phyloP scores from a whole-genome alignment of 2,329 filamentous ascomycete species.

The Colletotrichum lindemuthianum region DNA sequence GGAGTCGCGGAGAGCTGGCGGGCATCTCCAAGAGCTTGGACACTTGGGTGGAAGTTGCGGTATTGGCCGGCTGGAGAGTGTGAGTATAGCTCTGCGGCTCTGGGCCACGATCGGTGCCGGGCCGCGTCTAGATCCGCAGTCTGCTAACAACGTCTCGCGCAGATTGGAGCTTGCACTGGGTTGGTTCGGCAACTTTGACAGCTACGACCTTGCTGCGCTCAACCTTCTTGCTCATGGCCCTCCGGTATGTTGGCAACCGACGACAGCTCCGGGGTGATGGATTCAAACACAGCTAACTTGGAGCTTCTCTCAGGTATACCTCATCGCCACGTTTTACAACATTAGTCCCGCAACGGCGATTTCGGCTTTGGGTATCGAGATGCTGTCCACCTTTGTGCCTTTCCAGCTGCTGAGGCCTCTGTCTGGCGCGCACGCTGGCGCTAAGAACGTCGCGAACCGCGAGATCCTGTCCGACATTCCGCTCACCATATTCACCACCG shows the following conservation, averaged over 20 bases:
- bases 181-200: conserved; percentile 81
- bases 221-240: conserved; percentile 79
- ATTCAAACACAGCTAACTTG: neutral
- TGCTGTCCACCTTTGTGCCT: conserved; percentile 75
- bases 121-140: no score
- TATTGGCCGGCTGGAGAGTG: conserved; percentile 64
- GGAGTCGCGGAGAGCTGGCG: conserved; percentile 73
- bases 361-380: conserved; percentile 72
- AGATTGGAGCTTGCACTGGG: conserved; percentile 76
- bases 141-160: conserved; percentile 61
- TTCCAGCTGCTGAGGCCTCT: conserved; percentile 79
- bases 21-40: conserved; percentile 72
- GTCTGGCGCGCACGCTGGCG: conserved; percentile 69
- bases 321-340: conserved; percentile 81
- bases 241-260: conserved; percentile 58
- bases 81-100: conserved; percentile 50
- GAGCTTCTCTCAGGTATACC: conserved; percentile 65
- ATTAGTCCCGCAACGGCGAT: conserved; percentile 70
- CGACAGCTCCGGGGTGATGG: neutral
- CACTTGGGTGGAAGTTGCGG: conserved; percentile 68
- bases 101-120: neutral
- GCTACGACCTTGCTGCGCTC: conserved; percentile 73
- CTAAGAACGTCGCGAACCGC: conserved; percentile 63
- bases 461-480: conserved; percentile 71
- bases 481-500: conserved; percentile 71